Evolutionary conservation across 2,329 filamentous ascomycete genomes (phyloP), one percentile per base, ranked within the genome.

Genomic region (Exserohilum rostratum): DNA sequence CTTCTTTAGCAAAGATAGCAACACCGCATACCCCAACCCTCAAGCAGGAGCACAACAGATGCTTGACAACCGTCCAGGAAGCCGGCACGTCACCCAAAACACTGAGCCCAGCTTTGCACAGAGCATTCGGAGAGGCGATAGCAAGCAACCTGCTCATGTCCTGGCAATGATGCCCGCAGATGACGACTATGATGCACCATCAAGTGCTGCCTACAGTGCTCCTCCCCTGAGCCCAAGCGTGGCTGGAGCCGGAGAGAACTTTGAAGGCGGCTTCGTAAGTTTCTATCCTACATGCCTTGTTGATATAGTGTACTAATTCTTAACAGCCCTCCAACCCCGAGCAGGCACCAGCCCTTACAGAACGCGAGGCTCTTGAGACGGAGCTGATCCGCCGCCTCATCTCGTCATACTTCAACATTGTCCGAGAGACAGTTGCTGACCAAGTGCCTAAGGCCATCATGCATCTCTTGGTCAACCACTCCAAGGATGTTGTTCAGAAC

Each of bases 401-500:
- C 75, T 96, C 91, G 29, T 97, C 93, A 1, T 99, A 99, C 82
- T 99, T 99, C 82, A 96, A 96, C 76, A 99, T 99, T 70, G 95
- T 99, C 42, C 90, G 95, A 60, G 95, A 99, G 78, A 93, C 91
- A n/a, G 96, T 97, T 68, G 93, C 93, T 39, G 95, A 99, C 74
- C 93, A 98, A 78, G 95, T 99, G 10, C 95, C 95, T 64, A 99
- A 99, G 80, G 95, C 95, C 5, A 90, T 99, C 66, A 99, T 99
- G 95, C 95, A 99, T 75, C 85, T 99, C 42, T 85, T 99, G 30
- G 95, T 99, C 72, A 99, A 99, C 78, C 91, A 97, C 80, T 96
- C 91, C 79, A 97, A 98, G 77, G 95, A 99, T 65, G 93, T 93
- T 11, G 93, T 99, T 29, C 95, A 99, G 77, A 99, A 99, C 77